phyloP scores from a whole-genome alignment of 1,284 basidiomycete genomes.

The Cryptococcus sp. region DNA sequence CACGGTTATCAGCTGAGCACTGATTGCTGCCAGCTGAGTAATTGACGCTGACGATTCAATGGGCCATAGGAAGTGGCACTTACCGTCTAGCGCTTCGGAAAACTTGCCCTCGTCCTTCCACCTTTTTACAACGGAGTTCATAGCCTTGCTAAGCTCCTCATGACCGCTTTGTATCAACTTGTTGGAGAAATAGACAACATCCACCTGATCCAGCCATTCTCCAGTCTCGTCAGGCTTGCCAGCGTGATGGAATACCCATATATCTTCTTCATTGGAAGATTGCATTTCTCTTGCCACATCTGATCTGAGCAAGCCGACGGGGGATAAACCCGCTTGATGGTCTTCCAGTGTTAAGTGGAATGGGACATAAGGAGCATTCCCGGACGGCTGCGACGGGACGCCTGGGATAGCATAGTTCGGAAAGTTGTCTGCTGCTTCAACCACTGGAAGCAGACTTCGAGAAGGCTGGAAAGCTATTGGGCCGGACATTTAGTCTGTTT shows the following conservation, averaged over 20 bases:
- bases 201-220: background rate
- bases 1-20: background rate
- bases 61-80: slow-evolving; percentile 8
- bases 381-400: slow-evolving; percentile 7
- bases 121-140: slow-evolving; percentile 35
- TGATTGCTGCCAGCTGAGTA: background rate
- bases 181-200: slow-evolving; percentile 9
- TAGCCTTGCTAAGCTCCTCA: slow-evolving; percentile 10
- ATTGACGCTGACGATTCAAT: background rate
- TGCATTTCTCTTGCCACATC: slow-evolving; percentile 25
- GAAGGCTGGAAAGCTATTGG: no score
- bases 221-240: background rate
- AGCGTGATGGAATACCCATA: background rate
- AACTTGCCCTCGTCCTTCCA: slow-evolving; percentile 48
- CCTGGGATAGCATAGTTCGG: slow-evolving; percentile 24
- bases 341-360: slow-evolving; percentile 38
- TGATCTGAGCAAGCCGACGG: slow-evolving; percentile 30
- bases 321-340: slow-evolving; percentile 13
- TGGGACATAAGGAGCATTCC: slow-evolving; percentile 19
- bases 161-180: slow-evolving; percentile 9
- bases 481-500: no score
- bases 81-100: slow-evolving; percentile 42
- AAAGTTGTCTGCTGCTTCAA: slow-evolving; percentile 68
- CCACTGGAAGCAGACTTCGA: slow-evolving; percentile 59
- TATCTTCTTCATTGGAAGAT: background rate